These are phyloP conservation scores for Tylopilus orsonianus DNA, from an alignment of 1,284 basidiomycete genomes.

Conservation along the genomic window DNA sequence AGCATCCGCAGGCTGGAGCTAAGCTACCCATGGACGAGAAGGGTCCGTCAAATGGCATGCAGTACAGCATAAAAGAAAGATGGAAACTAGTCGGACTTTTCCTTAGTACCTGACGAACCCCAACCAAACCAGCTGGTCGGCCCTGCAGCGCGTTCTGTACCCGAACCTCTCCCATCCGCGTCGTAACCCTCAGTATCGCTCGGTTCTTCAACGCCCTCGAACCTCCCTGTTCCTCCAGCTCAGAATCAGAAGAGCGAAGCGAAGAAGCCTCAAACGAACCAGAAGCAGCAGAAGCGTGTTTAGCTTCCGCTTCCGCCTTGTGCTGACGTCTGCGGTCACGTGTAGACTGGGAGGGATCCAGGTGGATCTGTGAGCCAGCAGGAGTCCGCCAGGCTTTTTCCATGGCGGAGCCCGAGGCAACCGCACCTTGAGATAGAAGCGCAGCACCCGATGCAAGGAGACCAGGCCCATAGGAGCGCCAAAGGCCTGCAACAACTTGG, in stretches of 20 bases:
- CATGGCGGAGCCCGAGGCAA: slow-evolving; percentile 32
- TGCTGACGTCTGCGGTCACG: slow-evolving; percentile 50
- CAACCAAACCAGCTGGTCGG: slow-evolving; percentile 44
- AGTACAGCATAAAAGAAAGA: no score
- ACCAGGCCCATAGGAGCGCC: slow-evolving; percentile 72
- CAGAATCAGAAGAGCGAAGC: slow-evolving; percentile 40
- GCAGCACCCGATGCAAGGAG: slow-evolving; percentile 66
- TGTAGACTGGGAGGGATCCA: slow-evolving; percentile 26
- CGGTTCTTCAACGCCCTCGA: slow-evolving; percentile 66
- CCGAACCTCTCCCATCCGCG: slow-evolving; percentile 20
- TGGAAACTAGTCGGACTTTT: slow-evolving; percentile 17
- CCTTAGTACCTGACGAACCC: slow-evolving; percentile 25
- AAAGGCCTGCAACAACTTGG: slow-evolving; percentile 62
- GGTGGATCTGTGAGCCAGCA: slow-evolving; percentile 26
- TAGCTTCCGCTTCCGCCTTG: slow-evolving; percentile 46
- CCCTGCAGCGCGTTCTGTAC: slow-evolving; percentile 20
- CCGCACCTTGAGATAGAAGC: slow-evolving; percentile 50
- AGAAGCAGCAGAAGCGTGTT: slow-evolving; percentile 34
- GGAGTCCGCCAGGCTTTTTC: slow-evolving; percentile 27
- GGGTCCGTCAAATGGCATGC: background rate
- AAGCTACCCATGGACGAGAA: slow-evolving; percentile 4
- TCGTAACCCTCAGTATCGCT: slow-evolving; percentile 66
- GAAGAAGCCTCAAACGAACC: slow-evolving; percentile 34
- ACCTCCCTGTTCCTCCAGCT: slow-evolving; percentile 42
- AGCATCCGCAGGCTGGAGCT: background rate